Conservation (phyloP, 164 flowering plant genomes). For the Stephania yunnanensis region DNA sequence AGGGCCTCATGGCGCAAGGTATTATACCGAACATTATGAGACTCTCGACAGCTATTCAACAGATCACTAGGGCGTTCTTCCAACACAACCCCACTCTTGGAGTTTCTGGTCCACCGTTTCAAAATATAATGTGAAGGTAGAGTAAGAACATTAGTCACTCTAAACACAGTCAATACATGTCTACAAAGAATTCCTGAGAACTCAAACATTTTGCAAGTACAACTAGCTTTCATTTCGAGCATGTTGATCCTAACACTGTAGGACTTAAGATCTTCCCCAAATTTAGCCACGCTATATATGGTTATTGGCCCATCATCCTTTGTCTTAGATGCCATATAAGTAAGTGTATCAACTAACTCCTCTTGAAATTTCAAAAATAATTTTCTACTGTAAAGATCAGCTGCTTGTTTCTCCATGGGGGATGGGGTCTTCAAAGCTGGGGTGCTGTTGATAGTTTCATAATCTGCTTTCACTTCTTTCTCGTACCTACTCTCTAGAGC, state of each 20-base stretch:
- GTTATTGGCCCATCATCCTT: conserved; percentile 58
- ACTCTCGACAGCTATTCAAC: conserved; percentile 49
- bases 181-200: conserved; percentile 80
- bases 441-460: conserved; percentile 56
- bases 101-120: conserved; percentile 81
- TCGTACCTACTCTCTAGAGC: conserved; percentile 71
- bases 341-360: conserved; percentile 72
- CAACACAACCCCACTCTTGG: conserved; percentile 60
- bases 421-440: conserved; percentile 71
- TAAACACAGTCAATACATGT: conserved; percentile 70
- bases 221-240: conserved; percentile 64
- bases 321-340: conserved; percentile 56
- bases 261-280: conserved; percentile 63
- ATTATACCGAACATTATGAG: conserved; percentile 62
- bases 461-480: conserved; percentile 85
- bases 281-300: conserved; percentile 60
- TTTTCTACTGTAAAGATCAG: conserved; percentile 67
- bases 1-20: conserved; percentile 67
- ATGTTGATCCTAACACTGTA: conserved; percentile 57
- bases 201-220: conserved; percentile 87
- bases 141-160: conserved; percentile 75
- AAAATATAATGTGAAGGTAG: conserved; percentile 65
- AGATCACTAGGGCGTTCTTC: conserved; percentile 42
- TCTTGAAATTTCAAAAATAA: conserved; percentile 68
- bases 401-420: conserved; percentile 86